Percentiles rank a stretch among this genome's conserved stretches.
Evolutionary conservation across 345 rosid species (phyloP).

Genomic region (Capsella bursapastoris): DNA sequence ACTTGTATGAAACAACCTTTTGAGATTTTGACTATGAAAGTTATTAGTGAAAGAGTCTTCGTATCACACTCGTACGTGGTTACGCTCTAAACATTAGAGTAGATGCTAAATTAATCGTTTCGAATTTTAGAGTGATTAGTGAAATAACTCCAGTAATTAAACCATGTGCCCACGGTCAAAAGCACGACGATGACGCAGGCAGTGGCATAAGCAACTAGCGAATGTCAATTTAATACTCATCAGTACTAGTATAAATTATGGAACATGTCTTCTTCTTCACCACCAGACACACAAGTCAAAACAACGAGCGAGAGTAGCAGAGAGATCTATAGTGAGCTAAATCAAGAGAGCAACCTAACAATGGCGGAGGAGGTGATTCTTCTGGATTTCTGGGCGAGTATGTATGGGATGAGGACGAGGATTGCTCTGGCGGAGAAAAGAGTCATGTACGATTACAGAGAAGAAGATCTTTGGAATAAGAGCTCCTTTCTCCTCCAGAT

Average conservation of each 20-base stretch:
- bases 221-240: not conserved
- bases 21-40: too few species aligned
- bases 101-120: too few species aligned
- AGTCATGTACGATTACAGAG: slow-evolving; percentile 9
- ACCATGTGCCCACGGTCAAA: not conserved
- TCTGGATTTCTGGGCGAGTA: slow-evolving; percentile 26
- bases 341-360: not conserved
- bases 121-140: too few species aligned
- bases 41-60: too few species aligned
- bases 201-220: slow-evolving; percentile 11
- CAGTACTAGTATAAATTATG: not conserved
- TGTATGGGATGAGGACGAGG: slow-evolving; percentile 34
- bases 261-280: not conserved
- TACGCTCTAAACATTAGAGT: too few species aligned
- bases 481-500: not conserved
- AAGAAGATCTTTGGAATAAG: slow-evolving; percentile 17
- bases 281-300: not conserved
- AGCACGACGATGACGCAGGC: slow-evolving; percentile 21
- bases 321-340: not conserved
- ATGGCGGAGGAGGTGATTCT: slow-evolving; percentile 38
- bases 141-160: too few species aligned
- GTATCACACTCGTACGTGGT: too few species aligned
- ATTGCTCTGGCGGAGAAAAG: slow-evolving; percentile 37
- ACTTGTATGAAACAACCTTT: not conserved
- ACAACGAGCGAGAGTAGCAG: not conserved